phyloP scores from a whole-genome alignment of 2,329 filamentous ascomycete species.

The Paracoccidioides lutzii region DNA sequence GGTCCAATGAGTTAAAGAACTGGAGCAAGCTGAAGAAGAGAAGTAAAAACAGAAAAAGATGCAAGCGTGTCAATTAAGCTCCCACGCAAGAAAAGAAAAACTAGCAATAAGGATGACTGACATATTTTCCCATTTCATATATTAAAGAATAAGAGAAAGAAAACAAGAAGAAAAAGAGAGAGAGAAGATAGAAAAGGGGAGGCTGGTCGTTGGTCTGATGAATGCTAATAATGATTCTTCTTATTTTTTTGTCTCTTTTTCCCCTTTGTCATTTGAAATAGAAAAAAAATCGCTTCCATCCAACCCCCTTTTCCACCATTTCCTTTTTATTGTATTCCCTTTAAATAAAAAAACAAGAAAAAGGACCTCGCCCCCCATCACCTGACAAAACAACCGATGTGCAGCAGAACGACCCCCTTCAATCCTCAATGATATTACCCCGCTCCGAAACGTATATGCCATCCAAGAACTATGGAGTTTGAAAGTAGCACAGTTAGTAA shows the following conservation, averaged over 20 bases:
- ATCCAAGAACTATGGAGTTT: constrained; percentile 98
- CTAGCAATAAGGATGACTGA: background rate
- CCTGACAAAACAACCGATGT: no score
- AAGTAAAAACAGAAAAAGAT: background rate
- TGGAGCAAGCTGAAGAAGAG: no score
- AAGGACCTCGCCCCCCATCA: constrained; percentile 20
- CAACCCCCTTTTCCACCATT: no score
- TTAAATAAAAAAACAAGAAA: no score
- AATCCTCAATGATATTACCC: constrained; percentile 71
- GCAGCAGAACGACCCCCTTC: constrained; percentile 24
- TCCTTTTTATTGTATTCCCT: no score
- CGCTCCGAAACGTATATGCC: constrained; percentile 99
- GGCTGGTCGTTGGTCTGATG: background rate
- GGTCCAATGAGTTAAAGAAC: no score
- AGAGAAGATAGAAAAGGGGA: background rate
- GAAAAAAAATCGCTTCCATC: no score
- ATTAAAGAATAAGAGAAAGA: background rate
- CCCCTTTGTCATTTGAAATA: no score
- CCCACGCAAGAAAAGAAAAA: background rate
- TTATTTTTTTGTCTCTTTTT: background rate
- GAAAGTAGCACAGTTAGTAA: constrained; percentile 3
- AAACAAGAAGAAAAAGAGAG: background rate
- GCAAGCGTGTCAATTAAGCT: no score
- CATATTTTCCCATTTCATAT: background rate
- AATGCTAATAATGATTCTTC: background rate